Base-by-base conservation (phyloP, 2,329 filamentous ascomycete species). In the Fusarium setosum region DNA sequence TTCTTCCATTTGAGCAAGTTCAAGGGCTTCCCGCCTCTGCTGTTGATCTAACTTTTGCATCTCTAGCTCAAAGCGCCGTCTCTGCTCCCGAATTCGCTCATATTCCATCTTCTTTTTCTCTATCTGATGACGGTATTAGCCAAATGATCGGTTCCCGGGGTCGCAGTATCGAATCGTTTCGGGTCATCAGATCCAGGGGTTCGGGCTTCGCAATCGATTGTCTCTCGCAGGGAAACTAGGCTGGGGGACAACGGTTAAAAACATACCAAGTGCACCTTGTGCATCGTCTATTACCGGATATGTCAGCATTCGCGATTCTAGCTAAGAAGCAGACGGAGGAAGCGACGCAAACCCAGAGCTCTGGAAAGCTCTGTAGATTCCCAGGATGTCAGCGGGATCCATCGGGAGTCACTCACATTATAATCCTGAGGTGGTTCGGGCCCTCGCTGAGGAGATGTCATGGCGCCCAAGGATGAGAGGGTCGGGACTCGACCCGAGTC, bases 21-120 rank as follows among this genome's bases (percentile, higher is more conserved):
- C 94, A 71, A 91, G 87, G 75, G 94, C 93, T 74, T 96, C 92
- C 63, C 87, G 89, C 64, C 91, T 90, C 77, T 95, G 92, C 76
- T 96, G 91, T 70, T 94, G 86, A 73, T 97, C 94, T 63, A 97
- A 85, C 71, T 93, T 88, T 76, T 94, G 92, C 88, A 99, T 94
- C 78, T 97, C 93, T 68, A 92, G 90, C 80, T 98, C 94, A 73
- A 97, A 97, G 42, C 92, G 89, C 67, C 93, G 89, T 74, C 93
- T 93, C 77, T 97, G 93, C 79, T 97, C 93, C 68, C 93, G 88
- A 72, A 98, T 90, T 74, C 90, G 90, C 78, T 98, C 95, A 81
- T 96, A 96, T 78, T 97, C 94, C 74, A 92, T 84, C 74, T 94
- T 93, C 81, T 97, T 97, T 81, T 96, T 96, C 77, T 97, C 94